Conservation (phyloP, 2,329 filamentous ascomycete genomes). For the Trichoderma koningii region DNA sequence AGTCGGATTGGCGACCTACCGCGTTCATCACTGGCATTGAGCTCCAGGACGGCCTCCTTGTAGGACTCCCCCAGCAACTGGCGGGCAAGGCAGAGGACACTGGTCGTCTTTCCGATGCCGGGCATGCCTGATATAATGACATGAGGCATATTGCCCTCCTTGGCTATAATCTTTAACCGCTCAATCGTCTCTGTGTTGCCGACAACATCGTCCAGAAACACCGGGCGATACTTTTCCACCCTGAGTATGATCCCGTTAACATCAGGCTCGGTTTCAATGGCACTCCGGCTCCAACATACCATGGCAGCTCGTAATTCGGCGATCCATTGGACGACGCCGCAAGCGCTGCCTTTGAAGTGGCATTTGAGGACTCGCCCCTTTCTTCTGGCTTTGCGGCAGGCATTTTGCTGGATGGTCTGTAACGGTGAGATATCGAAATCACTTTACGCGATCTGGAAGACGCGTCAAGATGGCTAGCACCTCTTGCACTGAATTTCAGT, state of each 20-base stretch:
- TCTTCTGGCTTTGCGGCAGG: slow-evolving; percentile 53
- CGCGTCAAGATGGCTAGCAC: slow-evolving; percentile 37
- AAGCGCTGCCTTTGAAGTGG: slow-evolving; percentile 59
- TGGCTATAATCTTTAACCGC: slow-evolving; percentile 95
- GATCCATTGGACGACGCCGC: slow-evolving; percentile 53
- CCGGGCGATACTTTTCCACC: slow-evolving; percentile 97
- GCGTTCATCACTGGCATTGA: slow-evolving; percentile 95
- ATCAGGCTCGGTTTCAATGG: slow-evolving; percentile 23
- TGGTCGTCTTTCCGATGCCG: slow-evolving; percentile 97
- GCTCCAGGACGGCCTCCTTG: slow-evolving; percentile 94
- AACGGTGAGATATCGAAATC: slow-evolving; percentile 32
- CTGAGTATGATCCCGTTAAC: slow-evolving; percentile 50
- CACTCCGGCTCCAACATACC: slow-evolving; percentile 50
- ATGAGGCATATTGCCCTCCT: slow-evolving; percentile 99
- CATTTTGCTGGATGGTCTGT: slow-evolving; percentile 42
- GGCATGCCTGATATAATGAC: slow-evolving; percentile 99
- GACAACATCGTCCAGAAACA: slow-evolving; percentile 94
- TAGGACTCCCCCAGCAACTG: slow-evolving; percentile 91
- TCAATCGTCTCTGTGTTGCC: slow-evolving; percentile 98
- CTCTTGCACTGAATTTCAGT: not conserved
- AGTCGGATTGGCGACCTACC: slow-evolving; percentile 60
- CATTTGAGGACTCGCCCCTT: slow-evolving; percentile 62
- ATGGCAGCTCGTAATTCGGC: slow-evolving; percentile 74
- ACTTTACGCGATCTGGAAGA: slow-evolving; percentile 44
- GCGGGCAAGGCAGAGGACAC: slow-evolving; percentile 86